phyloP scores from a whole-genome alignment of 257 asterid species.

The Perilla frutescens region DNA sequence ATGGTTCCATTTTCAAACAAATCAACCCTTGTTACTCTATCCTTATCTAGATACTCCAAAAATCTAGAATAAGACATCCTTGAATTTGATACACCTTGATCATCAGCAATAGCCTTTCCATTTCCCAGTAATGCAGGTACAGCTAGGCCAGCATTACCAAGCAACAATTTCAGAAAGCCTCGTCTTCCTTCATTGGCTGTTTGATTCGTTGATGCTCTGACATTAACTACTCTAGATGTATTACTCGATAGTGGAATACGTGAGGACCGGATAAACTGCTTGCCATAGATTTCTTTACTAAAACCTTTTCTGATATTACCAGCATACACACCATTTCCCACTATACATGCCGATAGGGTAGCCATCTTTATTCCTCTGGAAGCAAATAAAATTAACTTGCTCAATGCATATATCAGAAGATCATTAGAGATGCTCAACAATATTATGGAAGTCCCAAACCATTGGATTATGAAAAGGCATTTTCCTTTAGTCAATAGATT shows the following conservation, averaged over 20 bases:
- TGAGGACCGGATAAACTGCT: conserved; percentile 50
- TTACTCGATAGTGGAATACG: conserved; percentile 48
- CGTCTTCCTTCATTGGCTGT: conserved; percentile 60
- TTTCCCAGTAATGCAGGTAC: conserved; percentile 58
- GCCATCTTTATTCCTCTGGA: conserved; percentile 61
- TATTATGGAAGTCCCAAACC: not conserved
- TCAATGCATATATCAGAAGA: conserved; percentile 19
- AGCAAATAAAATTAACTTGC: not conserved
- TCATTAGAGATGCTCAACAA: not conserved
- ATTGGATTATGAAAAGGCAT: not conserved
- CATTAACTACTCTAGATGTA: conserved; percentile 46
- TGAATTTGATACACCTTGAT: conserved; percentile 83
- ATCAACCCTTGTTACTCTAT: conserved; percentile 79
- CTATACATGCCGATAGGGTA: conserved; percentile 68
- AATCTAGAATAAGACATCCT: conserved; percentile 96
- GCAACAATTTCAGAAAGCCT: conserved; percentile 69
- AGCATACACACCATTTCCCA: conserved; percentile 62
- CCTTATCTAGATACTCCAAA: conserved; percentile 91
- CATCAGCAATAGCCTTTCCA: conserved; percentile 86
- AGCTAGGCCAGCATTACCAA: conserved; percentile 71
- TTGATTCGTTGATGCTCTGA: conserved; percentile 57
- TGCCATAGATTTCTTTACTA: conserved; percentile 62
- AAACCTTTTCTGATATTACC: conserved; percentile 45
- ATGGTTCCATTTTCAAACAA: conserved; percentile 87
- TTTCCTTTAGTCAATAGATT: not conserved